These are phyloP conservation scores for Anthostomella pinea DNA, from an alignment of 2,329 filamentous ascomycete genomes.

Conservation along the genomic window DNA sequence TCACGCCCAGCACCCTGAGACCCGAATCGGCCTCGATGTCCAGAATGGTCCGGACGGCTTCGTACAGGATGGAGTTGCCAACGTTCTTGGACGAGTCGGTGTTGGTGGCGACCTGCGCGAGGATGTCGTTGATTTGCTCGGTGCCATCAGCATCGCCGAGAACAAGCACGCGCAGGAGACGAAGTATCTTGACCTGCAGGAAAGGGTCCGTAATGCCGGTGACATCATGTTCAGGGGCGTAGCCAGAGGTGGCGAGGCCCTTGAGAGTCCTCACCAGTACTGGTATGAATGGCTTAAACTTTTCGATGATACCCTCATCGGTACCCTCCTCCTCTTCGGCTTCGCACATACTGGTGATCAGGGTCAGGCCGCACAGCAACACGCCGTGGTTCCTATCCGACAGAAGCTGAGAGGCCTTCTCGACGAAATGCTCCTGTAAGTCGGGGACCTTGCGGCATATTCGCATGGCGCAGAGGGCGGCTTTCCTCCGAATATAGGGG, in stretches of 20 bases:
- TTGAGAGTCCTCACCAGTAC: constrained; percentile 88
- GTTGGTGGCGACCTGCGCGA: constrained; percentile 96
- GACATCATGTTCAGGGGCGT: constrained; percentile 96
- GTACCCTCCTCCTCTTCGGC: constrained; percentile 89
- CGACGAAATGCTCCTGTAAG: constrained; percentile 92
- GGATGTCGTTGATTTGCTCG: constrained; percentile 97
- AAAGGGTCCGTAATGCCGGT: constrained; percentile 98
- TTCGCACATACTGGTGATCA: constrained; percentile 90
- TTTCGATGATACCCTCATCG: constrained; percentile 86
- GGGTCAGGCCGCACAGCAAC: constrained; percentile 83
- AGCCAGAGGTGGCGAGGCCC: constrained; percentile 88
- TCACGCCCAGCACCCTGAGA: constrained; percentile 89
- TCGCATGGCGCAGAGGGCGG: constrained; percentile 96
- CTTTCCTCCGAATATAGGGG: constrained; percentile 97
- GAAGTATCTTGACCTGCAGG: constrained; percentile 92
- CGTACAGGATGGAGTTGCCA: constrained; percentile 96
- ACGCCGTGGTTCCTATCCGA: constrained; percentile 96
- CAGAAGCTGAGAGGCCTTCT: constrained; percentile 84
- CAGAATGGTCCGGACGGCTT: constrained; percentile 93
- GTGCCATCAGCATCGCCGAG: constrained; percentile 84
- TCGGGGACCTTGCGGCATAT: constrained; percentile 98
- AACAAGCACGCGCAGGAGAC: constrained; percentile 79
- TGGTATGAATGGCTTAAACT: constrained; percentile 83
- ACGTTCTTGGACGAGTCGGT: constrained; percentile 98
- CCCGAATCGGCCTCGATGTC: constrained; percentile 98